A percentile compares a stretch with the other conserved stretches of the same genome.
Conservation (phyloP, 2,329 filamentous ascomycete genomes). For the Leptographium radiaticola region DNA sequence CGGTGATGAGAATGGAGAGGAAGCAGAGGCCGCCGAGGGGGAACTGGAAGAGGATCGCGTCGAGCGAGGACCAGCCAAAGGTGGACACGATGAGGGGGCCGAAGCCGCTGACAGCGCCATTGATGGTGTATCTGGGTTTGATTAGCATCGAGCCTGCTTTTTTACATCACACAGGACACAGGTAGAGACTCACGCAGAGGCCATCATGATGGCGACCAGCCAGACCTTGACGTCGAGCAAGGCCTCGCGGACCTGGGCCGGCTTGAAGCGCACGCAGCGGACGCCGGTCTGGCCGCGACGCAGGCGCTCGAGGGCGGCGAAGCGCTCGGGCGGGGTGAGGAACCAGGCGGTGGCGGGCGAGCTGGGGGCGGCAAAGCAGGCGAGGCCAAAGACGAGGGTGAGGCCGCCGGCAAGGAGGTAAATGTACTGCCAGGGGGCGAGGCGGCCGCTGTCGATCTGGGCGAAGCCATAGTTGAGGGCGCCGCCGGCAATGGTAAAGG, state of each 20-base stretch:
- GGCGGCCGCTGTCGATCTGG: constrained; percentile 39
- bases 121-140: constrained; percentile 45
- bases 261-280: constrained; percentile 47
- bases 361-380: constrained; percentile 47
- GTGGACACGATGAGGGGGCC: constrained; percentile 60
- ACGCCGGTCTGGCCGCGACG: constrained; percentile 51
- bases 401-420: constrained; percentile 52
- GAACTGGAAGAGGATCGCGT: constrained; percentile 62
- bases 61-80: constrained; percentile 50
- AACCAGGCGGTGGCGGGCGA: constrained; percentile 59
- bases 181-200: constrained; percentile 33
- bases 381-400: constrained; percentile 50
- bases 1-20: constrained; percentile 51
- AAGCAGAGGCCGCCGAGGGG: constrained; percentile 58
- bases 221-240: constrained; percentile 48
- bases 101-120: constrained; percentile 58
- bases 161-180: background rate
- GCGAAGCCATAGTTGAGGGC: constrained; percentile 55
- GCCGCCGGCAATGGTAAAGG: constrained; percentile 50
- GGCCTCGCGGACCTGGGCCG: constrained; percentile 43
- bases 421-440: constrained; percentile 57
- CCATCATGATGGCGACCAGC: constrained; percentile 55
- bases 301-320: constrained; percentile 51
- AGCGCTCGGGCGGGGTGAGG: constrained; percentile 45
- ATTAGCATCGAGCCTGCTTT: background rate